phyloP scores from a whole-genome alignment of 2,329 filamentous ascomycete genomes.

The Leptographium galeiforme region DNA sequence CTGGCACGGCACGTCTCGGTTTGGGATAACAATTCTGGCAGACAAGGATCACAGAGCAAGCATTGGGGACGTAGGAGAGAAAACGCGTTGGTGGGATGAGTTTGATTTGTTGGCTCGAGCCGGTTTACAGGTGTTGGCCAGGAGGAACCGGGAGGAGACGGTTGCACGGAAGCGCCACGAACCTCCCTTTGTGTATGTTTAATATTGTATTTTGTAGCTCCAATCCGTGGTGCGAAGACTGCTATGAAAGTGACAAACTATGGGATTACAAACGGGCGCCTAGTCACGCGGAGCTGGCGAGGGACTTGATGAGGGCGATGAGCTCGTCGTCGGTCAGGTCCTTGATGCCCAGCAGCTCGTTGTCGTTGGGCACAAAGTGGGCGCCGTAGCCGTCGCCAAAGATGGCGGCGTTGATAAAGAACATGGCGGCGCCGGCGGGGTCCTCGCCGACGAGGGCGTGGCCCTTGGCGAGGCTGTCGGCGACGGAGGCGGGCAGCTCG shows the following conservation, averaged over 20 bases:
- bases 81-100: background rate
- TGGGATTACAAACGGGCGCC: too few species aligned
- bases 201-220: constrained; percentile 1
- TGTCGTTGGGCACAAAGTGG: constrained; percentile 24
- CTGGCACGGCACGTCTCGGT: background rate
- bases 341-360: constrained; percentile 31
- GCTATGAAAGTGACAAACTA: too few species aligned
- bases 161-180: background rate
- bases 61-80: background rate
- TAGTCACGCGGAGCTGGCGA: background rate
- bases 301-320: constrained; percentile 15
- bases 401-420: constrained; percentile 1
- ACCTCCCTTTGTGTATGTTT: background rate
- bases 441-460: background rate
- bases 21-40: background rate
- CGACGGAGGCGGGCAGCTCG: background rate
- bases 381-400: constrained; percentile 15
- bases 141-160: background rate
- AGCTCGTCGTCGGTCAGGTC: constrained; percentile 26
- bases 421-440: background rate
- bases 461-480: background rate
- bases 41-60: background rate
- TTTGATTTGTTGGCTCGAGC: background rate
- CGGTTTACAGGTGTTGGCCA: background rate
- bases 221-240: background rate